Base-by-base conservation (phyloP, 768 basidiomycete genomes). In the Tremella fuciformis region DNA sequence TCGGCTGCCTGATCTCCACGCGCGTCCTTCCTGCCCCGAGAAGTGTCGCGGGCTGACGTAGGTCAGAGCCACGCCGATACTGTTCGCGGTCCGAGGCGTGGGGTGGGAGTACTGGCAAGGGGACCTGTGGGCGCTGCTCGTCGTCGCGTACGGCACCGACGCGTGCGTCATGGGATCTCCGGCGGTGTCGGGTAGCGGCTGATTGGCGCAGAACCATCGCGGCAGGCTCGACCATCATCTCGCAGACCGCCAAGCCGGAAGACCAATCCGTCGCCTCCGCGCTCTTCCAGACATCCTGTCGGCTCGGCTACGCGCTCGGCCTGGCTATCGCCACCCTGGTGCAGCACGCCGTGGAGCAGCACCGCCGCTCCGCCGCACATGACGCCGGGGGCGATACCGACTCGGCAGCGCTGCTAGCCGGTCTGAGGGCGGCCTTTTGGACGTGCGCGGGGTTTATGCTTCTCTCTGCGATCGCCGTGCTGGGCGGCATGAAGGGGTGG, bases 211-310 rank as follows among this genome's bases (percentile, higher is more conserved):
- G 38, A 3, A 46, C 26, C n/a, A 55, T 55, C 13, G 53, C 53
- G 4, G 53, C 53, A 16, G 53, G 53, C 22, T 55, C 53, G 13
- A 21, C 53, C 26, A 41, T 55, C 38, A 55, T 55, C 38, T 55
- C 53, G 4, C 53, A 55, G 13, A 55, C 53, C 13, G 53, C 53
- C 13, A 41, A 13, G 15, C 3, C 38, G 38, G 53, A 55, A 24
- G 53, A 55, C 25, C 53, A 55, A 46, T 41, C 38, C 26, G 53
- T 55, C 18, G 53, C 53, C 38, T 15, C 53, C 4, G 38, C 18
- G 6, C 53, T 55, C 3, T 55, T 55, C 41, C 53, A 55, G 24
- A 55, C 53, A 4, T 55, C 53, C 13, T 55, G 53, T 55, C 38
- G 53, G 19, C 21, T 55, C 3, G 53, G 53, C 13, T 55, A 19